Evolutionary conservation across 129 eudicot genomes (phyloP).

Genomic region (Flaveria bidentis): DNA sequence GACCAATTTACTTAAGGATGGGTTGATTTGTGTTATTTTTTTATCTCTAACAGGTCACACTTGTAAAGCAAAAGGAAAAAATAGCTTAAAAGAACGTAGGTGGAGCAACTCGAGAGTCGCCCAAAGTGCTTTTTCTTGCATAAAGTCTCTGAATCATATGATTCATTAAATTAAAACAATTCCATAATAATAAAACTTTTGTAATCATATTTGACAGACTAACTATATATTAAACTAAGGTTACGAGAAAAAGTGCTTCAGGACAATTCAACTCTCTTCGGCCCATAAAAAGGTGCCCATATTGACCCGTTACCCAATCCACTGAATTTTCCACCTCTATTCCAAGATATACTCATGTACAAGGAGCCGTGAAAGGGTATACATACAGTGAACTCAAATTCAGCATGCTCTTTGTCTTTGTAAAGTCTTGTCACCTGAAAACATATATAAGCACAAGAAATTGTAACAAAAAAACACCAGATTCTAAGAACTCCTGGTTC

Average conservation of each 20-base stretch:
- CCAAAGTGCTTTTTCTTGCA: background rate
- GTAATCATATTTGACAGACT: background rate
- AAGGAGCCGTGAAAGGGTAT: background rate
- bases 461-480: slow-evolving; percentile 16
- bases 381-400: slow-evolving; percentile 84
- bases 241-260: background rate
- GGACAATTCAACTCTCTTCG: background rate
- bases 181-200: background rate
- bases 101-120: background rate
- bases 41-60: background rate
- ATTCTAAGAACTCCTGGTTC: background rate
- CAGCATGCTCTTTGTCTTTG: slow-evolving; percentile 91
- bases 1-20: background rate
- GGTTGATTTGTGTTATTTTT: background rate
- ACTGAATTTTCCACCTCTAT: background rate
- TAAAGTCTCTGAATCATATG: background rate
- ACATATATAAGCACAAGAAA: background rate
- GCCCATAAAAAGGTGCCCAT: background rate
- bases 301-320: background rate
- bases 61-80: background rate
- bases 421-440: slow-evolving; percentile 73
- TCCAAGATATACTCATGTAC: background rate
- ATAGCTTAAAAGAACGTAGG: background rate
- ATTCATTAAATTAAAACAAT: background rate
- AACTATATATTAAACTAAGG: background rate